A percentile compares a stretch with the other conserved stretches of the same genome.
phyloP scores from a whole-genome alignment of 345 rosid species.

The Lepidium aucheri region DNA sequence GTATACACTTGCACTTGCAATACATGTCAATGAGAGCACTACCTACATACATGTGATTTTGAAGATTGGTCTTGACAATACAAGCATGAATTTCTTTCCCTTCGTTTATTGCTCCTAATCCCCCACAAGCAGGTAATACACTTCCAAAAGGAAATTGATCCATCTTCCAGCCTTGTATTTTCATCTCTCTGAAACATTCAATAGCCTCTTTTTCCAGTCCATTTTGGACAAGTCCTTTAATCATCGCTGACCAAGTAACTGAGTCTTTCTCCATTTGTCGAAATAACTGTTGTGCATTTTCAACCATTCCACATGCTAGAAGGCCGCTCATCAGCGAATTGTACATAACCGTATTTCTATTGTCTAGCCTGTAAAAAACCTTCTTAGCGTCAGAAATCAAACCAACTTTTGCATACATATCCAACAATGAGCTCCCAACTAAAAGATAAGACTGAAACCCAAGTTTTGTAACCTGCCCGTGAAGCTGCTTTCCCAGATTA shows the following conservation, averaged over 20 bases:
- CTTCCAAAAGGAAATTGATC: slow-evolving; percentile 91
- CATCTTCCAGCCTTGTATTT: slow-evolving; percentile 45
- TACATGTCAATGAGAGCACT: slow-evolving; percentile 97
- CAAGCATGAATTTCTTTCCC: slow-evolving; percentile 73
- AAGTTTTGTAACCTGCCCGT: slow-evolving; percentile 60
- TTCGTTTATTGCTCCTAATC: slow-evolving; percentile 42
- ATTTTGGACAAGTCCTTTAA: slow-evolving; percentile 65
- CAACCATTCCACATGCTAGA: slow-evolving; percentile 55
- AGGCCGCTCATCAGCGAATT: slow-evolving; percentile 71
- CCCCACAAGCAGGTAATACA: slow-evolving; percentile 74
- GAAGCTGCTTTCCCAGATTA: slow-evolving; percentile 62
- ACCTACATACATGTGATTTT: slow-evolving; percentile 60
- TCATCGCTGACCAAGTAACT: slow-evolving; percentile 82
- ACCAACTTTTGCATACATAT: slow-evolving; percentile 76
- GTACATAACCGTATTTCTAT: slow-evolving; percentile 56
- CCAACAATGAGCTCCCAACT: slow-evolving; percentile 69
- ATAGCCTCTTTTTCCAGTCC: slow-evolving; percentile 57
- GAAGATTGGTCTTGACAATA: slow-evolving; percentile 45
- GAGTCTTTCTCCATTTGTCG: slow-evolving; percentile 66
- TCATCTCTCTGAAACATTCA: slow-evolving; percentile 58
- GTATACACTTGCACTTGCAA: slow-evolving; percentile 60
- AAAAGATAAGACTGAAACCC: slow-evolving; percentile 55
- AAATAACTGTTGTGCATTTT: slow-evolving; percentile 51
- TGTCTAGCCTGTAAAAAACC: slow-evolving; percentile 42
- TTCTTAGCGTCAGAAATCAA: slow-evolving; percentile 47